A percentile compares a stretch with the other conserved stretches of the same genome.
These are phyloP conservation scores for Mrakia blollopis DNA, from an alignment of 768 basidiomycete species.

Conservation along the genomic window DNA sequence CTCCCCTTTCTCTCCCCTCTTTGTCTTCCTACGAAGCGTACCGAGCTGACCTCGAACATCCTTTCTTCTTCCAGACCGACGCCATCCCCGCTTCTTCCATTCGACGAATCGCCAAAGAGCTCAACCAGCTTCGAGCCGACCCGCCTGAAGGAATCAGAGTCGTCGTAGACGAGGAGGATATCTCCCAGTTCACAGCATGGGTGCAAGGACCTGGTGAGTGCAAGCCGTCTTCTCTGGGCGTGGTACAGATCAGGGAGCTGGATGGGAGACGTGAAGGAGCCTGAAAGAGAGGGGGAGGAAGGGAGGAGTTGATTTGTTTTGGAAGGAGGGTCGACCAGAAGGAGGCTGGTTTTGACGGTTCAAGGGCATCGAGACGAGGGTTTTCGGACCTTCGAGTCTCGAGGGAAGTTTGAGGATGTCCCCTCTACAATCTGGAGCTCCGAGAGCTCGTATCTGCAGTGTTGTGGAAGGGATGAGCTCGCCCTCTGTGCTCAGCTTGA, in stretches of 20 bases:
- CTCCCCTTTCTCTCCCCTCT: neutral
- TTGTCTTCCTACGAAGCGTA: neutral
- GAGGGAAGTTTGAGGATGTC: too few relatives aligned
- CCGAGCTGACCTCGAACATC: neutral
- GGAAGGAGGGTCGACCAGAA: too few relatives aligned
- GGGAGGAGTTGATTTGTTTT: neutral
- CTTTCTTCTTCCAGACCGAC: constrained; percentile 5
- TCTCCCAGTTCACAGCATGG: constrained; percentile 78
- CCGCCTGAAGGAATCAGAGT: constrained; percentile 93
- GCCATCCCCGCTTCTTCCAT: constrained; percentile 48
- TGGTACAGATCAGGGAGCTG: neutral
- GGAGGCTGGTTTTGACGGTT: too few relatives aligned
- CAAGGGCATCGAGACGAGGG: too few relatives aligned
- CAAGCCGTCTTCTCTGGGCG: neutral
- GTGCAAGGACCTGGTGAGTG: constrained; percentile 61
- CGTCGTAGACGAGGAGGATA: constrained; percentile 77
- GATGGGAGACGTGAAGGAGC: neutral
- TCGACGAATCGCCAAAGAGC: constrained; percentile 82
- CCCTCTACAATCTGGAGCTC: neutral
- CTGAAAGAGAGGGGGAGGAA: neutral
- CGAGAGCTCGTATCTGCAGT: neutral
- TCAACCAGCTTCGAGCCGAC: constrained; percentile 68
- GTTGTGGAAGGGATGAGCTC: neutral
- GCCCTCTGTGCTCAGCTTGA: constrained; percentile 3
- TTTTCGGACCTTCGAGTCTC: too few relatives aligned